Conservation (phyloP, 2,329 filamentous ascomycete genomes). For the Ophiostoma perfectum region DNA sequence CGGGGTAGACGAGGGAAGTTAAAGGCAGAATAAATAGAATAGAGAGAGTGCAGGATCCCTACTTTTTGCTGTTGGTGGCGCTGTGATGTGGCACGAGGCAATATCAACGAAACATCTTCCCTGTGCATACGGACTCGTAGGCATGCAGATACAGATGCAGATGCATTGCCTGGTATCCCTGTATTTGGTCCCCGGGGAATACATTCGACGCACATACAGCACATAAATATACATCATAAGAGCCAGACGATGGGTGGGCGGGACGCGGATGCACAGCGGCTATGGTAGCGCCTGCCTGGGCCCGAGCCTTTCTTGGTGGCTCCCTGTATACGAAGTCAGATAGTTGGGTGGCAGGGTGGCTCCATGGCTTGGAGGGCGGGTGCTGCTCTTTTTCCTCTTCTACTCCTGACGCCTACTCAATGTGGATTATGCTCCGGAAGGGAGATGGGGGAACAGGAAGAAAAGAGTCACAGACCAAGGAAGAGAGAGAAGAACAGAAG, state of each 20-base stretch:
- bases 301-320: background rate
- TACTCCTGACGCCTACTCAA: conserved; percentile 4
- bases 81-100: background rate
- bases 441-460: background rate
- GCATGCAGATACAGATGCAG: background rate
- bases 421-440: conserved; percentile 11
- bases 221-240: background rate
- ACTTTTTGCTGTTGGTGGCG: background rate
- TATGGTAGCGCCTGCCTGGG: conserved; percentile 1
- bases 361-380: background rate
- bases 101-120: background rate
- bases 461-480: background rate
- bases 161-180: background rate
- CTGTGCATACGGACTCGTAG: too few species aligned
- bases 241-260: background rate
- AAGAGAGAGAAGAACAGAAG: background rate
- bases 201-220: too few species aligned
- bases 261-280: conserved; percentile 10
- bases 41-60: background rate
- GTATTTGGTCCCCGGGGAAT: background rate
- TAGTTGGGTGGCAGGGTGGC: background rate
- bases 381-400: conserved; percentile 12
- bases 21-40: background rate
- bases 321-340: background rate
- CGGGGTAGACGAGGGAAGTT: background rate